Conservation (phyloP, 805 yeast genomes). For the Metschnikowia henanensis region DNA sequence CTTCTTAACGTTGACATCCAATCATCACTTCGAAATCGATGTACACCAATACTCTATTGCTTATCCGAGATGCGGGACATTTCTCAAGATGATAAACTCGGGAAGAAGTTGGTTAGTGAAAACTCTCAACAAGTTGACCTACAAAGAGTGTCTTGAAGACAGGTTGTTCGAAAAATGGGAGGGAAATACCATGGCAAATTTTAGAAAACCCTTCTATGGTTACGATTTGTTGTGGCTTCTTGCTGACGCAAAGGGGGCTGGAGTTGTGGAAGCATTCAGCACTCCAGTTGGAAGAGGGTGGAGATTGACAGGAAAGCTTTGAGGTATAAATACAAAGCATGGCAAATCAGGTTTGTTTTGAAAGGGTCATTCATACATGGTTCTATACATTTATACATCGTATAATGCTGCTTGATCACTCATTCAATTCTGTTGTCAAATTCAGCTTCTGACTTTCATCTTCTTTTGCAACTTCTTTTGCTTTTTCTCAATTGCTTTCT, state of each 20-base stretch:
- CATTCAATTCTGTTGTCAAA: not conserved
- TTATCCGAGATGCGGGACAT: constrained; percentile 52
- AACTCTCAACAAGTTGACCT: constrained; percentile 33
- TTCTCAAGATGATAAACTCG: constrained; percentile 42
- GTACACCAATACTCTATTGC: constrained; percentile 41
- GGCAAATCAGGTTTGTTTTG: too few relatives aligned
- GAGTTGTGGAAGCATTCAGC: constrained; percentile 50
- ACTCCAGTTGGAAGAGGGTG: constrained; percentile 60
- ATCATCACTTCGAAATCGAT: constrained; percentile 44
- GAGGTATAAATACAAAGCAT: too few relatives aligned
- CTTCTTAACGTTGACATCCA: constrained; percentile 44
- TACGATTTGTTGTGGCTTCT: constrained; percentile 49
- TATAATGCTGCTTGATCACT: too few relatives aligned
- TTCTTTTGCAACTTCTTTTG: constrained; percentile 70
- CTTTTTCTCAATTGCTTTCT: constrained; percentile 78
- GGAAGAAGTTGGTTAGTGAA: constrained; percentile 47
- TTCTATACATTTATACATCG: too few relatives aligned
- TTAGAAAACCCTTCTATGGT: constrained; percentile 51
- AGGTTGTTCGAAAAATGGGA: constrained; percentile 47
- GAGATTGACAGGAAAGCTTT: constrained; percentile 51
- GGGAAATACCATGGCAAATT: constrained; percentile 38
- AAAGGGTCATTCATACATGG: too few relatives aligned
- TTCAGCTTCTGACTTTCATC: constrained; percentile 47
- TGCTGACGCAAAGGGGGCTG: constrained; percentile 53
- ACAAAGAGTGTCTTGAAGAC: constrained; percentile 45